These are phyloP conservation scores for Ramularia endophylla DNA, from an alignment of 2,329 filamentous ascomycete species.

Conservation along the genomic window DNA sequence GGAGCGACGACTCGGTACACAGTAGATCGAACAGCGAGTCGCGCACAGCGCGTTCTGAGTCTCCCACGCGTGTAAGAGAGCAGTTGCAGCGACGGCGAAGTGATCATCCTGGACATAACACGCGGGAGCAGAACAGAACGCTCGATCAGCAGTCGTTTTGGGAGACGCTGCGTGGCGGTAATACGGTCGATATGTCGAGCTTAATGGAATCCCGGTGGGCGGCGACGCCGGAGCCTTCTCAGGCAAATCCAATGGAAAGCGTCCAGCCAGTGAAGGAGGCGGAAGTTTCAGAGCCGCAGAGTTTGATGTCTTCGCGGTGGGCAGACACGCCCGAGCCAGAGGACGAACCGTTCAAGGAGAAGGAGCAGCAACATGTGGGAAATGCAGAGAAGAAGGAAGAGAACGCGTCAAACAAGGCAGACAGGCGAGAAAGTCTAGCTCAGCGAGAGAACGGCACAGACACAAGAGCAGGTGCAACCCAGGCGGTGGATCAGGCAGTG, in stretches of 20 bases:
- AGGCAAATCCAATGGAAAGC: slow-evolving; percentile 3
- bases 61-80: slow-evolving; percentile 12
- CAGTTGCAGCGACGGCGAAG: slow-evolving; percentile 1
- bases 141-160: slow-evolving; percentile 47
- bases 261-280: slow-evolving; percentile 4
- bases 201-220: slow-evolving; percentile 28
- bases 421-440: too few relatives aligned
- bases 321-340: slow-evolving; percentile 21
- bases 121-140: slow-evolving; percentile 41
- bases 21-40: slow-evolving; percentile 48
- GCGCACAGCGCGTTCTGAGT: slow-evolving; percentile 4
- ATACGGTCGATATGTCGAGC: slow-evolving; percentile 31
- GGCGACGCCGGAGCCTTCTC: slow-evolving; percentile 19
- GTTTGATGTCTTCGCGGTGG: slow-evolving; percentile 24
- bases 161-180: slow-evolving; percentile 37
- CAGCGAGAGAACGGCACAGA: too few relatives aligned
- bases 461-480: too few relatives aligned
- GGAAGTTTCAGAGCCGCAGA: slow-evolving; percentile 15
- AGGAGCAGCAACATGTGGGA: neutral
- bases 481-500: neutral
- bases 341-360: slow-evolving; percentile 5
- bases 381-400: slow-evolving; percentile 2
- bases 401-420: neutral
- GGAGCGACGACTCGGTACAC: slow-evolving; percentile 68
- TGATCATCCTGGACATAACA: slow-evolving; percentile 32